These are phyloP conservation scores for Podila epicladia DNA, from an alignment of 192 early-diverging fungal species.

Conservation along the genomic window DNA sequence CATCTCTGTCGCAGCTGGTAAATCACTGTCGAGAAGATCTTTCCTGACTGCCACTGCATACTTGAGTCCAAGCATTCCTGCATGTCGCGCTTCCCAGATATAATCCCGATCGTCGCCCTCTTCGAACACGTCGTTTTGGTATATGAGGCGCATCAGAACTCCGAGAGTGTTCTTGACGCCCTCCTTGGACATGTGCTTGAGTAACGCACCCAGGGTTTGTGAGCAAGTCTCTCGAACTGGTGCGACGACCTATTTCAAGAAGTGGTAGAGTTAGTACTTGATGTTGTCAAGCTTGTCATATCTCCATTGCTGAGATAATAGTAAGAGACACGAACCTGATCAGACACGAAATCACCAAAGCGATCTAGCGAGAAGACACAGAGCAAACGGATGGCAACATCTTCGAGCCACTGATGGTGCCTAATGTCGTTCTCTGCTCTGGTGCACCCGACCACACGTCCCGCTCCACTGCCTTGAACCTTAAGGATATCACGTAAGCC, in stretches of 20 bases:
- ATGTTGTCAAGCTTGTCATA: no score
- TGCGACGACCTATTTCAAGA: constrained; percentile 72
- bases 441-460: constrained; percentile 67
- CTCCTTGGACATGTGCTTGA: constrained; percentile 67
- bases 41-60: constrained; percentile 93
- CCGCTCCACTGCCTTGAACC: constrained; percentile 85
- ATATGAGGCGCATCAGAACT: constrained; percentile 74
- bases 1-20: constrained; percentile 54
- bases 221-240: constrained; percentile 97
- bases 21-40: constrained; percentile 75
- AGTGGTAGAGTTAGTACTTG: no score
- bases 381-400: constrained; percentile 87
- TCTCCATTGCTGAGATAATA: no score
- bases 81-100: constrained; percentile 94
- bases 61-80: constrained; percentile 91
- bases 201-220: constrained; percentile 78
- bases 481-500: constrained; percentile 92
- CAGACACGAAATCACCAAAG: constrained; percentile 96
- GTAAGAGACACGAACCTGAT: constrained; percentile 62
- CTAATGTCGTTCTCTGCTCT: constrained; percentile 65
- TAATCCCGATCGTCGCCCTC: constrained; percentile 47
- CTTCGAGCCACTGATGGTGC: constrained; percentile 87
- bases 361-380: constrained; percentile 96
- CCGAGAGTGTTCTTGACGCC: constrained; percentile 71
- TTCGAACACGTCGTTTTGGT: constrained; percentile 61